phyloP scores from a whole-genome alignment of 2,329 filamentous ascomycete species.

The Colletotrichum eleusines region DNA sequence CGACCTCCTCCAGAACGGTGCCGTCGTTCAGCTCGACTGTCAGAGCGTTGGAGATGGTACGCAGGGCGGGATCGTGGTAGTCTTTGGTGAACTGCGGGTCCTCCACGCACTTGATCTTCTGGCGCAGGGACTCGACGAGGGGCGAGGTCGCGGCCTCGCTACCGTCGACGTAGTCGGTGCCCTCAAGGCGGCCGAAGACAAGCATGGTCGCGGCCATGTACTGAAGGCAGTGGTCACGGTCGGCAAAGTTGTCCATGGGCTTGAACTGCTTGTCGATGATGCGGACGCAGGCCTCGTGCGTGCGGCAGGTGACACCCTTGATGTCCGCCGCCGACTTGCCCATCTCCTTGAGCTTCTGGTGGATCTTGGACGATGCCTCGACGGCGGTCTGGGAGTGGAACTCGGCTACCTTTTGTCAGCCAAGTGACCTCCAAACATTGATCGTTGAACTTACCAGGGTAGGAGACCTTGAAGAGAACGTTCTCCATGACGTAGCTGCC shows the following conservation, averaged over 20 bases:
- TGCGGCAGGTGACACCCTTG: constrained; percentile 92
- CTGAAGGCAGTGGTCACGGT: constrained; percentile 99
- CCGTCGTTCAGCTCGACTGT: constrained; percentile 96
- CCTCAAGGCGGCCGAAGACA: constrained; percentile 91
- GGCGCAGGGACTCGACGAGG: constrained; percentile 89
- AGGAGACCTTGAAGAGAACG: constrained; percentile 99
- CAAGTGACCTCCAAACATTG: background rate
- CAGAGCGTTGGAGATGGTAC: constrained; percentile 96
- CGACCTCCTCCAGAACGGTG: constrained; percentile 88
- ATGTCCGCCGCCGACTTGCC: constrained; percentile 96
- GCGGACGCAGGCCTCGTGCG: constrained; percentile 97
- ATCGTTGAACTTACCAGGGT: constrained; percentile 73
- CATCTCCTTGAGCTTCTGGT: constrained; percentile 82
- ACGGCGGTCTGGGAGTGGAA: constrained; percentile 99
- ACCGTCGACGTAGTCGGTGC: constrained; percentile 93
- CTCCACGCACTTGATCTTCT: constrained; percentile 96
- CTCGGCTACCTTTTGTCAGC: constrained; percentile 68
- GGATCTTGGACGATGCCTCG: constrained; percentile 90
- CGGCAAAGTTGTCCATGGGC: constrained; percentile 99
- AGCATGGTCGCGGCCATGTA: constrained; percentile 99
- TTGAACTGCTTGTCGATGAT: constrained; percentile 99
- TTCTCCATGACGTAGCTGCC: constrained; percentile 99
- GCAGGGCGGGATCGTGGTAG: constrained; percentile 93
- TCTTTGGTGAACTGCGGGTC: constrained; percentile 94
- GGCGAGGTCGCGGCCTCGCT: constrained; percentile 90